Evolutionary conservation across 2,329 filamentous ascomycete genomes (phyloP).

Genomic region (Fusarium globosum): DNA sequence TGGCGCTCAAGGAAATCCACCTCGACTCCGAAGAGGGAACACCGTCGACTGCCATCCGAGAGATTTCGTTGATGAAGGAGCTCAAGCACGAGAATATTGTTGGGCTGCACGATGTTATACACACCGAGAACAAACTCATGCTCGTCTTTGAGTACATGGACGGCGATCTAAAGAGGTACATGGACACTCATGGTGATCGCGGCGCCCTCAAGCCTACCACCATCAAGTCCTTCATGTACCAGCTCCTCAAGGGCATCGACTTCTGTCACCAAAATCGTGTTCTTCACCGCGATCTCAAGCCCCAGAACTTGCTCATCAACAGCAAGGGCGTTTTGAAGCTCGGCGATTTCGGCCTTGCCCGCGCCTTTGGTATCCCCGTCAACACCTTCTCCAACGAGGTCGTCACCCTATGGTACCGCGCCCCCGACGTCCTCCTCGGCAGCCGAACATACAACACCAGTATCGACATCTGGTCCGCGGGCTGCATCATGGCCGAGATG

Average conservation of each 20-base stretch:
- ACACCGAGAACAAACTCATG: slow-evolving; percentile 99
- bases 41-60: slow-evolving; percentile 94
- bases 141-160: slow-evolving; percentile 99
- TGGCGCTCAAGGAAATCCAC: slow-evolving; percentile 98
- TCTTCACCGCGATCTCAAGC: slow-evolving; percentile 94
- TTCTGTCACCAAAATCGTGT: slow-evolving; percentile 99
- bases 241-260: slow-evolving; percentile 92
- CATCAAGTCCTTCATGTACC: slow-evolving; percentile 99
- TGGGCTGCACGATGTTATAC: slow-evolving; percentile 96
- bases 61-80: slow-evolving; percentile 99
- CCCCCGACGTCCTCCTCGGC: slow-evolving; percentile 93
- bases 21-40: slow-evolving; percentile 98
- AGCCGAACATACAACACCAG: slow-evolving; percentile 99
- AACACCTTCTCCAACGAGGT: slow-evolving; percentile 99
- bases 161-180: slow-evolving; percentile 97
- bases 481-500: slow-evolving; percentile 99
- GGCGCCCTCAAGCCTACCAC: slow-evolving; percentile 88
- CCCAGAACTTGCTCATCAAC: slow-evolving; percentile 96
- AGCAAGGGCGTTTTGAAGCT: slow-evolving; percentile 90
- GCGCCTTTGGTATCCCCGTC: slow-evolving; percentile 95
- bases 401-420: slow-evolving; percentile 97
- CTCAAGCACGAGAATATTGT: slow-evolving; percentile 99
- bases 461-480: slow-evolving; percentile 99
- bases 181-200: slow-evolving; percentile 92
- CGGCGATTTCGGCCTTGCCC: slow-evolving; percentile 92